A percentile compares a stretch with the other conserved stretches of the same genome.
phyloP scores from a whole-genome alignment of 768 basidiomycete genomes.

The Mycena metata region DNA sequence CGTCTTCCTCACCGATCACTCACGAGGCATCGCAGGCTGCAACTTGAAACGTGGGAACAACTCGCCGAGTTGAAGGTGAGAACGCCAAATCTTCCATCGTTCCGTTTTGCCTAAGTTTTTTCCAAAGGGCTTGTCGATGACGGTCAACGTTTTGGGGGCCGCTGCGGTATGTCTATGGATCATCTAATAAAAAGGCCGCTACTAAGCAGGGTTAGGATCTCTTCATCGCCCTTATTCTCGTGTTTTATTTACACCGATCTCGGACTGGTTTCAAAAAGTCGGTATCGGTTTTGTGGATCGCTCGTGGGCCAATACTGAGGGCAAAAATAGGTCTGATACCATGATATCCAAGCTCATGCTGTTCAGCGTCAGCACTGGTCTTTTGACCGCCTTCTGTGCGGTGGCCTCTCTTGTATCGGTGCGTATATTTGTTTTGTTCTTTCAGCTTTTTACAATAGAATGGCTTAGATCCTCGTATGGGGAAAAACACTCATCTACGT shows the following conservation, averaged over 20 bases:
- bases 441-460: neutral
- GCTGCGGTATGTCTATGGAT: slow-evolving; percentile 40
- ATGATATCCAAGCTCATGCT: slow-evolving; percentile 56
- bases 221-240: slow-evolving; percentile 63
- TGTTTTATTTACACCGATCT: slow-evolving; percentile 63
- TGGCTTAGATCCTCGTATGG: slow-evolving; percentile 58
- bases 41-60: slow-evolving; percentile 58
- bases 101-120: slow-evolving; percentile 21
- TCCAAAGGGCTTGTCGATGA: slow-evolving; percentile 64
- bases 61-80: slow-evolving; percentile 60
- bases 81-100: neutral
- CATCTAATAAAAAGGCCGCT: too few species aligned
- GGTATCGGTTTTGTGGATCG: slow-evolving; percentile 36
- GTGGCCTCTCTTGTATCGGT: slow-evolving; percentile 58
- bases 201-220: slow-evolving; percentile 48
- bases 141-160: slow-evolving; percentile 67
- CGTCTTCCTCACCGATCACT: slow-evolving; percentile 1
- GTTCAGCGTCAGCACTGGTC: slow-evolving; percentile 49
- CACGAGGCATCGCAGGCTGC: slow-evolving; percentile 50
- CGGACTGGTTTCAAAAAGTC: slow-evolving; percentile 68
- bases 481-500: slow-evolving; percentile 68
- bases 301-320: slow-evolving; percentile 30
- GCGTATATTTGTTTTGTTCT: neutral
- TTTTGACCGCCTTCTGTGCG: slow-evolving; percentile 59
- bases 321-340: slow-evolving; percentile 53